phyloP scores from a whole-genome alignment of 208 protist species.

The Acanthamoeba triangularis region DNA sequence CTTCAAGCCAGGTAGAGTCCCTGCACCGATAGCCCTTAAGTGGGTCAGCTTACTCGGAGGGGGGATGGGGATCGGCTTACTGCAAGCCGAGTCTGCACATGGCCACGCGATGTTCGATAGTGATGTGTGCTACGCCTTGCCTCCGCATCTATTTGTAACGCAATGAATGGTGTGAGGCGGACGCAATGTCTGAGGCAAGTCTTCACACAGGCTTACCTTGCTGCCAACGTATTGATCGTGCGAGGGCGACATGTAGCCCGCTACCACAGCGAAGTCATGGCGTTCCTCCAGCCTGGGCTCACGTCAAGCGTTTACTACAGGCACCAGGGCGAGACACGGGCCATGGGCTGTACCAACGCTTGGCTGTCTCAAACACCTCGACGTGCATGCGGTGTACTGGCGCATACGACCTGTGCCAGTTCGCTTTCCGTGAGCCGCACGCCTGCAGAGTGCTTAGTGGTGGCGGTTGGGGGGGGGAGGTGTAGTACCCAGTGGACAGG shows the following conservation, averaged over 20 bases:
- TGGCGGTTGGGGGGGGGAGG: not conserved
- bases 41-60: not conserved
- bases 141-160: not conserved
- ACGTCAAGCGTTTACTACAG: not conserved
- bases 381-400: slow-evolving; percentile 46
- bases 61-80: not conserved
- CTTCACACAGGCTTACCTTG: not conserved
- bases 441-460: not conserved
- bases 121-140: not conserved
- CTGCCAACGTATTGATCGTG: slow-evolving; percentile 3
- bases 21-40: not conserved
- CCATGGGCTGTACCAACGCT: not conserved
- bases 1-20: not conserved
- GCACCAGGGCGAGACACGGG: not conserved
- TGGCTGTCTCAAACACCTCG: slow-evolving; percentile 25
- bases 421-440: not conserved
- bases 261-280: not conserved
- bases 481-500: not conserved
- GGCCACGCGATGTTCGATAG: not conserved
- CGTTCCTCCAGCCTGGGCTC: not conserved
- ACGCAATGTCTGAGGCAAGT: not conserved
- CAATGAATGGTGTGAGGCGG: no score
- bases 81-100: slow-evolving; percentile 1
- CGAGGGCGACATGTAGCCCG: slow-evolving; percentile 30
- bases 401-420: not conserved